phyloP scores from a whole-genome alignment of 345 rosid genomes.

The Cardamine occulta region DNA sequence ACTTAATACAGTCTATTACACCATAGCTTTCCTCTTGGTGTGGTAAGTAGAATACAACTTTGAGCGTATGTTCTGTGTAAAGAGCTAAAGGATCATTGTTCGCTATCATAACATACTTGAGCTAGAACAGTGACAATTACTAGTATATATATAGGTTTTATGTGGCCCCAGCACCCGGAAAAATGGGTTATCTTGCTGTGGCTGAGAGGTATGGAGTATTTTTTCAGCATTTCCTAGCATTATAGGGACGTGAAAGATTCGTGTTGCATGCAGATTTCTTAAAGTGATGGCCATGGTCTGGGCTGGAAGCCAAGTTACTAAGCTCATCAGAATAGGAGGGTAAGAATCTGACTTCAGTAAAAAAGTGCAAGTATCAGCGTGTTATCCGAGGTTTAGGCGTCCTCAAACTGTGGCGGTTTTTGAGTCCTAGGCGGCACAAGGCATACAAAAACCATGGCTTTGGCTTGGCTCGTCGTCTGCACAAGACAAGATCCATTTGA shows the following conservation, averaged over 20 bases:
- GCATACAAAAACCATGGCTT: no score
- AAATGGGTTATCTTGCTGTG: slow-evolving; percentile 79
- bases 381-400: no score
- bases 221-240: slow-evolving; percentile 18
- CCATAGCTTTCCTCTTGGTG: slow-evolving; percentile 70
- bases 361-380: no score
- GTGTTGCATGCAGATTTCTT: slow-evolving; percentile 63
- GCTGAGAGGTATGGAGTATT: slow-evolving; percentile 62
- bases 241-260: slow-evolving; percentile 23
- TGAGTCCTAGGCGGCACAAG: no score
- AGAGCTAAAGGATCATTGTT: slow-evolving; percentile 5
- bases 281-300: slow-evolving; percentile 97
- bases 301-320: slow-evolving; percentile 98
- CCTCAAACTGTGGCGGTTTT: no score
- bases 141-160: slow-evolving; percentile 59
- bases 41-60: slow-evolving; percentile 60
- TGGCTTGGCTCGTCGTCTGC: no score
- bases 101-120: slow-evolving; percentile 28
- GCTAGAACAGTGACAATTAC: slow-evolving; percentile 6
- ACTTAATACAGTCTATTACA: slow-evolving; percentile 79
- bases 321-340: slow-evolving; percentile 89
- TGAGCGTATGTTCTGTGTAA: not conserved
- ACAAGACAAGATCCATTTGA: no score
- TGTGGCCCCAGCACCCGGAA: slow-evolving; percentile 82
- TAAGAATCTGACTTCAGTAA: no score